phyloP scores from a whole-genome alignment of 2,329 filamentous ascomycete genomes.

The Diplocarpon rosae region DNA sequence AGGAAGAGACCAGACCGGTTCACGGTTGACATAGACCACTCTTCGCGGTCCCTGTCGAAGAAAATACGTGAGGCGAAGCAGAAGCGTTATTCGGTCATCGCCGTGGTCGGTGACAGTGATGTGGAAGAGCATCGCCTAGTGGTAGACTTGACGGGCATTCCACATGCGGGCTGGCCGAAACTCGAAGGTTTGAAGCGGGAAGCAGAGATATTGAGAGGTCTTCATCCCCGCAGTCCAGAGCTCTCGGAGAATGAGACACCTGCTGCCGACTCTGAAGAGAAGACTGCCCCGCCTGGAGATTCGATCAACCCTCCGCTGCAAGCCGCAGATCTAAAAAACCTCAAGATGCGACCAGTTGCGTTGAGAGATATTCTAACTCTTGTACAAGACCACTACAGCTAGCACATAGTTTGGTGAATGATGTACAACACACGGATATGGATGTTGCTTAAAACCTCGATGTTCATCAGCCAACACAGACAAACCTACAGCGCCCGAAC shows the following conservation, averaged over 20 bases:
- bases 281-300: background rate
- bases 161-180: conserved; percentile 8
- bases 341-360: too few species aligned
- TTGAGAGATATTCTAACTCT: background rate
- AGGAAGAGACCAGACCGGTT: conserved; percentile 28
- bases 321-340: too few species aligned
- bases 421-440: too few species aligned
- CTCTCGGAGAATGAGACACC: too few species aligned
- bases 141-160: conserved; percentile 32
- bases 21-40: conserved; percentile 59
- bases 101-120: conserved; percentile 60
- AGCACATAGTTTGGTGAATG: too few species aligned
- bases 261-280: background rate
- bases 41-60: conserved; percentile 47
- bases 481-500: too few species aligned
- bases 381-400: too few species aligned
- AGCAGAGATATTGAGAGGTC: too few species aligned
- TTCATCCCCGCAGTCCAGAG: too few species aligned
- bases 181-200: conserved; percentile 2
- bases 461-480: too few species aligned
- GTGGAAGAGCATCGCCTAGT: conserved; percentile 46
- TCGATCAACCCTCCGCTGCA: too few species aligned
- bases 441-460: too few species aligned
- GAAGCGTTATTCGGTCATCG: conserved; percentile 62
- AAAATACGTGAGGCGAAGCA: conserved; percentile 63